Evolutionary conservation across 139 green algal species (phyloP).

Genomic region (Diplosphaera chodatii): DNA sequence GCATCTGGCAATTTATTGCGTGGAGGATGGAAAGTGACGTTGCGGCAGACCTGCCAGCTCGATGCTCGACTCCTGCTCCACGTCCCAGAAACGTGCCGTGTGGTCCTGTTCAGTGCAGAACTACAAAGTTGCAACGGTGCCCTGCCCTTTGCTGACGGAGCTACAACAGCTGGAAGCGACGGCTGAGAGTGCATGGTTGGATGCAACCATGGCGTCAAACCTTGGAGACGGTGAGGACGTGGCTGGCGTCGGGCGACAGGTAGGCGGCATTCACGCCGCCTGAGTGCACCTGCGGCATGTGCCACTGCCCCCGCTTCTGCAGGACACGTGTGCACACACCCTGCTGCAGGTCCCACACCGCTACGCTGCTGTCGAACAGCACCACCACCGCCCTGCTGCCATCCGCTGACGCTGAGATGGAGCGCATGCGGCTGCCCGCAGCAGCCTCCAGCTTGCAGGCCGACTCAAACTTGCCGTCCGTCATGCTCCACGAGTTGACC

Average conservation of each 20-base stretch:
- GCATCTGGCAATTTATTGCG: too few relatives aligned
- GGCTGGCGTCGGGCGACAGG: conserved; percentile 29
- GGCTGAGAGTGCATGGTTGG: too few relatives aligned
- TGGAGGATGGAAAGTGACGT: too few relatives aligned
- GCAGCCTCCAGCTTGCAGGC: neutral
- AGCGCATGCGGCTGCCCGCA: conserved; percentile 47
- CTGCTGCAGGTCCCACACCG: conserved; percentile 48
- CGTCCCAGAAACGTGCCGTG: conserved; percentile 55
- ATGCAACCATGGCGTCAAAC: neutral
- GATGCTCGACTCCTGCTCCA: conserved; percentile 29
- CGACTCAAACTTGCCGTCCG: neutral
- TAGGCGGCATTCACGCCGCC: conserved; percentile 56
- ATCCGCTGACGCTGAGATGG: conserved; percentile 42
- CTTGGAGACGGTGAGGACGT: conserved; percentile 56
- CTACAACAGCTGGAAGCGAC: too few relatives aligned
- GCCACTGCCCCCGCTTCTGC: conserved; percentile 44
- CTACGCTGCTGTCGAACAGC: conserved; percentile 60
- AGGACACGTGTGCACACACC: conserved; percentile 32
- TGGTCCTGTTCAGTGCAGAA: conserved; percentile 29
- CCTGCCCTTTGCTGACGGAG: too few relatives aligned
- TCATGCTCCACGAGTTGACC: conserved; percentile 37
- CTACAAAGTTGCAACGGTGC: too few relatives aligned
- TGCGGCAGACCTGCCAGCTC: conserved; percentile 22
- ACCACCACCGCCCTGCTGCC: conserved; percentile 28
- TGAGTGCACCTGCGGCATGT: conserved; percentile 36